These are phyloP conservation scores for Linnemannia hyalina DNA, from an alignment of 192 early-diverging fungal species.

Conservation along the genomic window DNA sequence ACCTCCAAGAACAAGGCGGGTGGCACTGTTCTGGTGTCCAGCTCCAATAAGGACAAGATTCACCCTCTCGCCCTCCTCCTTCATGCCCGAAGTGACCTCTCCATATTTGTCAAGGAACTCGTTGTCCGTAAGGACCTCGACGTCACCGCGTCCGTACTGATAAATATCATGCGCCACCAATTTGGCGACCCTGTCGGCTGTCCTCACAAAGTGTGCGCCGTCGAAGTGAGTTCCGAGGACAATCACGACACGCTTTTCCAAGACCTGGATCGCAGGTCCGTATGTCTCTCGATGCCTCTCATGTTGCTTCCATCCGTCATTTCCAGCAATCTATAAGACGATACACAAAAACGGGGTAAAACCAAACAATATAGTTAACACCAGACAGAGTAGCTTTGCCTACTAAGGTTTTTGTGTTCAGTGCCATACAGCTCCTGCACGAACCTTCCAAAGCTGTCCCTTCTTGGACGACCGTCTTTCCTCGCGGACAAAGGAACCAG, in stretches of 20 bases:
- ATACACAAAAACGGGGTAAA: neutral
- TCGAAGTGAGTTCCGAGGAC: constrained; percentile 22
- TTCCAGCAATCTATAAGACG: constrained; percentile 4
- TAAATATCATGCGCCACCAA: constrained; percentile 76
- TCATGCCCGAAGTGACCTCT: constrained; percentile 16
- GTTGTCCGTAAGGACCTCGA: constrained; percentile 68
- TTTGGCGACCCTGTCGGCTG: constrained; percentile 65
- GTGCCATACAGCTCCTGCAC: neutral
- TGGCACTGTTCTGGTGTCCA: constrained; percentile 67
- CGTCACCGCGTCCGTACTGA: constrained; percentile 71
- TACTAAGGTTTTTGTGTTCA: neutral
- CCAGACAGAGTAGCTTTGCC: neutral
- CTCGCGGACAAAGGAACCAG: constrained; percentile 10
- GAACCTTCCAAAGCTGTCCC: constrained; percentile 24
- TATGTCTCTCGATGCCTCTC: constrained; percentile 74
- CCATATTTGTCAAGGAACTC: constrained; percentile 60
- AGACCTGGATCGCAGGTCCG: constrained; percentile 69
- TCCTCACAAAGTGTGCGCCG: constrained; percentile 1
- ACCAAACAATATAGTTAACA: neutral
- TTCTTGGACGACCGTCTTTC: neutral
- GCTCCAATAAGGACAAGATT: constrained; percentile 77
- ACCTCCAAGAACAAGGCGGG: constrained; percentile 44
- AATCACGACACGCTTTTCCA: constrained; percentile 33
- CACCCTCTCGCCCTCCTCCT: constrained; percentile 13
- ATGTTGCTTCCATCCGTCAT: constrained; percentile 28